Evolutionary conservation across 2,329 filamentous ascomycete genomes (phyloP), one percentile per base, ranked within the genome.

Genomic region (Alternaria incomplexa): DNA sequence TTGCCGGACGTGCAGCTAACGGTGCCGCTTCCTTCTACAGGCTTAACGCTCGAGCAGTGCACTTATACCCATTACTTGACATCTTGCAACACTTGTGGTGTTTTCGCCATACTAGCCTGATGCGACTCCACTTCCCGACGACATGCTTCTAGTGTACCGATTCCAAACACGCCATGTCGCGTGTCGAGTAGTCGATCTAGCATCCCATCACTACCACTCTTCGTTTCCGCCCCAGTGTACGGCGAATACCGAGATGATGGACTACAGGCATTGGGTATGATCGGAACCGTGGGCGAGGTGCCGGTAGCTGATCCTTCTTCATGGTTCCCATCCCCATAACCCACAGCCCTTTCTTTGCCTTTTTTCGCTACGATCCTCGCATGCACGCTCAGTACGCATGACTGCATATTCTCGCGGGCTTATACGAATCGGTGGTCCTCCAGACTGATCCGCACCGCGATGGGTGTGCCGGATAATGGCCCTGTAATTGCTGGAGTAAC

Each of bases 401-500:
- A 55, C 36, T n/a, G 22, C 43, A 36, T 52, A 17, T 28, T 58
- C 22, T 20, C 12, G 13, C n/a, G 12, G n/a, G 36, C 43, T 47
- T 22, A 26, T 46, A 45, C 26, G 44, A 53, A 61, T 40, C 30
- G 40, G 53, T 57, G 62, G 43, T 53, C 51, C 25, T 53, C 48
- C 54, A 25, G 40, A 54, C 40, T 60, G 26, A 40, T 36, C 50
- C 22, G 36, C 32, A 45, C 43, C 15, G 22, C 43, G 13, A 70
- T 71, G 68, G 53, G 55, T 15, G 64, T 66, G 23, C 63, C 65
- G 13, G 70, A 74, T 53, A 71, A 73, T 40, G 71, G 72, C 13
- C 72, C 72, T 9, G 26, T 75, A 23, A 67, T 75, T 22, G 58
- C 73, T 23, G 71, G 68, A 1, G 63, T 74, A 2, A 70, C 71